phyloP scores from a whole-genome alignment of 2,329 filamentous ascomycete genomes.

The Trichophyton mentagrophytes region DNA sequence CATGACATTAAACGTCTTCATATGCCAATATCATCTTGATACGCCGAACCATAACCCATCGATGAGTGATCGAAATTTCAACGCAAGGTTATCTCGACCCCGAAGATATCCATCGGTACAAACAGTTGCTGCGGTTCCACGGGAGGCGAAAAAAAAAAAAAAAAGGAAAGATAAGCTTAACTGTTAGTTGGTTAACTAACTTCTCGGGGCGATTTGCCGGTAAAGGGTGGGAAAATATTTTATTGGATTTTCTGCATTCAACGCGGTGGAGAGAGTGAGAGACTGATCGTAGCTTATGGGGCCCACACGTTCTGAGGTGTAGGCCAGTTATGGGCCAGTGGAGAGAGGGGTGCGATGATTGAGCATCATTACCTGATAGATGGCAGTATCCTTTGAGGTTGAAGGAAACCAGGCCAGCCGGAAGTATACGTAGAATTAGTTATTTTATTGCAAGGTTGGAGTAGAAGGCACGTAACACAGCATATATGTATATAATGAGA shows the following conservation, averaged over 20 bases:
- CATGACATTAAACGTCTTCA: background rate
- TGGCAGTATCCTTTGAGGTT: background rate
- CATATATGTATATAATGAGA: background rate
- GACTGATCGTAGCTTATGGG: background rate
- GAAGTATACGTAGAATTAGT: background rate
- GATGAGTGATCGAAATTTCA: background rate
- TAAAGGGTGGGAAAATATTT: background rate
- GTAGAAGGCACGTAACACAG: background rate
- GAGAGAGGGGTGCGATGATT: background rate
- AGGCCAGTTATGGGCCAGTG: background rate
- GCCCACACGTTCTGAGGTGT: background rate
- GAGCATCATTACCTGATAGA: background rate
- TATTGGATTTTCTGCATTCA: background rate
- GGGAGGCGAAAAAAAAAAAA: background rate
- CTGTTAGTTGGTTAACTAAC: too few relatives aligned
- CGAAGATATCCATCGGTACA: background rate
- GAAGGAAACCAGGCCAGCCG: background rate
- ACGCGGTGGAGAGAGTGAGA: background rate
- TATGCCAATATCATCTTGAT: background rate
- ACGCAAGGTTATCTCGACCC: background rate
- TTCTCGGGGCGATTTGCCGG: background rate
- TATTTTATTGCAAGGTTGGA: background rate
- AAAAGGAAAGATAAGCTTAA: background rate
- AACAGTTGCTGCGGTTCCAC: background rate
- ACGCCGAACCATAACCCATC: background rate